A percentile compares a stretch with the other conserved stretches of the same genome.
Conservation (phyloP, 2,329 filamentous ascomycete species). For the Rhynchosporium secalis region DNA sequence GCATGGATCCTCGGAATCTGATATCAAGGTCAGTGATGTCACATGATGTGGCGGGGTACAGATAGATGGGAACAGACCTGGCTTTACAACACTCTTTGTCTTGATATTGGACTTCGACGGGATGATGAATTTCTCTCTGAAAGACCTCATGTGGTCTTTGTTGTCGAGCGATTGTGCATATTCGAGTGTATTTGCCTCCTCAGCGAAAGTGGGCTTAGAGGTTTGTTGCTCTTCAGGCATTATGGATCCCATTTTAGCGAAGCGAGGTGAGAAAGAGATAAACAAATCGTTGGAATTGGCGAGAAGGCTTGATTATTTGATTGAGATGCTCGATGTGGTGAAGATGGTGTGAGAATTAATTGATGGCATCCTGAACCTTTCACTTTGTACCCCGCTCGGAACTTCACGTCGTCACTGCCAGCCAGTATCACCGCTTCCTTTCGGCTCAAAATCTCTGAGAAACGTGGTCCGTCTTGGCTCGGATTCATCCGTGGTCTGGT, state of each 20-base stretch:
- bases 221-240: conserved; percentile 24
- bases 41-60: conserved; percentile 20
- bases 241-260: conserved; percentile 35
- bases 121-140: conserved; percentile 73
- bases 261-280: background rate
- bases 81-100: conserved; percentile 55
- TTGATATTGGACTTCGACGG: conserved; percentile 72
- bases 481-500: background rate
- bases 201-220: conserved; percentile 47
- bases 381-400: conserved; percentile 25
- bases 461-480: conserved; percentile 12
- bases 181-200: conserved; percentile 48
- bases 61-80: conserved; percentile 30
- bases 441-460: conserved; percentile 17
- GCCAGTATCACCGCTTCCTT: conserved; percentile 17
- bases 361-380: conserved; percentile 12
- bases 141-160: conserved; percentile 58
- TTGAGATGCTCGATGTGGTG: conserved; percentile 8
- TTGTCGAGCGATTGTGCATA: conserved; percentile 58
- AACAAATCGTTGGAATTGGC: background rate
- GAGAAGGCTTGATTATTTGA: background rate
- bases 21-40: conserved; percentile 19
- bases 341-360: conserved; percentile 8
- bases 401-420: conserved; percentile 1
- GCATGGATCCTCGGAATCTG: conserved; percentile 44